phyloP scores from a whole-genome alignment of 257 asterid species.

The Cruciata laevipes region DNA sequence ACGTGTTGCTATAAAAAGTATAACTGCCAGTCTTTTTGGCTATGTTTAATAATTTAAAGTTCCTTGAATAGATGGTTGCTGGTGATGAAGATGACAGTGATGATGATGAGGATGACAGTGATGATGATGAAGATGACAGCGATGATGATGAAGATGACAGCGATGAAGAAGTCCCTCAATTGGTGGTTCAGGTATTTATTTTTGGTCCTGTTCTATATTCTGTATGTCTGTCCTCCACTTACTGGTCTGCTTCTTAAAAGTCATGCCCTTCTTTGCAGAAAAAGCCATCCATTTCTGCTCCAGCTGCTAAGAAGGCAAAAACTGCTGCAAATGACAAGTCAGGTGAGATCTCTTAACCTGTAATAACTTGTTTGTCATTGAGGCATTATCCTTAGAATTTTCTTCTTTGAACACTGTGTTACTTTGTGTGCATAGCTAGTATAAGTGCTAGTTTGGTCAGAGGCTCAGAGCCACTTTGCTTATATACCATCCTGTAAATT shows the following conservation, averaged over 20 bases:
- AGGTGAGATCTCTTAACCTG: constrained; percentile 24
- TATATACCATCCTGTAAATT: no score
- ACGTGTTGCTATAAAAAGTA: no score
- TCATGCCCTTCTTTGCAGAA: constrained; percentile 30
- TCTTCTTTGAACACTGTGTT: background rate
- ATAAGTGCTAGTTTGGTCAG: background rate
- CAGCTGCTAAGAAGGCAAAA: constrained; percentile 46
- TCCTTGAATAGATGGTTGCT: background rate
- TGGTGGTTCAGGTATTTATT: background rate
- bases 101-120: background rate
- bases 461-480: no score
- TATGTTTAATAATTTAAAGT: background rate
- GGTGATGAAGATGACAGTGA: constrained; percentile 1
- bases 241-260: background rate
- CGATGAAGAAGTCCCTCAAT: background rate
- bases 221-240: background rate
- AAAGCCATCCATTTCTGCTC: constrained; percentile 33
- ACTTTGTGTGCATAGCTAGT: background rate
- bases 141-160: background rate
- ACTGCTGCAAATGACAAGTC: constrained; percentile 34
- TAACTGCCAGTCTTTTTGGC: no score
- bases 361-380: background rate
- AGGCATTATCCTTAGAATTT: constrained; percentile 13
- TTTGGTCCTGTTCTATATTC: background rate
- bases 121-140: background rate